Base-by-base conservation (phyloP, 176 grass and related monocot genomes). In the Rhynchospora breviuscula region DNA sequence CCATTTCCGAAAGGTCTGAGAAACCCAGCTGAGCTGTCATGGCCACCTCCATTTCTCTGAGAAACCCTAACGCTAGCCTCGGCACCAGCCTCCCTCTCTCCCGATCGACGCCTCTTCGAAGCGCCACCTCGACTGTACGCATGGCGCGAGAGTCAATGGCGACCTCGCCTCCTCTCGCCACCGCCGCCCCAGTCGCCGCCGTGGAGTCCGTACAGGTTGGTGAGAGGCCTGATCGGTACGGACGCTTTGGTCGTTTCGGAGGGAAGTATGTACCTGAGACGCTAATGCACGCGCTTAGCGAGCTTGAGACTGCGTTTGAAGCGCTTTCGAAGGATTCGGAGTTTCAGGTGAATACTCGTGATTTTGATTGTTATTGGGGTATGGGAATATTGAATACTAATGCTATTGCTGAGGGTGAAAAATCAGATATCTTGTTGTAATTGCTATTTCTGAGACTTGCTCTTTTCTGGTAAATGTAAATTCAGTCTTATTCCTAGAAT, bases 231-330 rank as follows among this genome's bases (percentile, higher is more conserved):
- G 93, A 99, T 66, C 59, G 66, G 8, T 90, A 92, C 59, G 96
- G 93, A 3, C 49, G 93, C 79, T 99, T 99, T 81, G 96, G 96
- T 10, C 87, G 72, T 82, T 99, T 99, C 26, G 93, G 96, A 35
- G 93, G 96, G 7, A 99, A 99, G 93, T 99, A 99, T 75, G 96
- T 99, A 7, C 96, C 96, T 0, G 93, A 99, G 83, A 99, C 96
- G 18, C 89, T 99, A 2, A 99, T 99, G 96, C 83, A 93, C 63
- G 91, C 96, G 10, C 96, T 99, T 67, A 81, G 89, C 59, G 86
- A 99, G 86, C 88, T 99, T 53, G 93, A 95, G 88, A 83, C 17
- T 74, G 96, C 93, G 0, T 99, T 99, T 88, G 35, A 86, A 54
- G 71, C 85, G 1, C 91, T 95, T 81, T 92, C 93, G 22, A 64